A percentile compares a stretch with the other conserved stretches of the same genome.
phyloP scores from a whole-genome alignment of 306 rosid genomes.

The Cicer chorassanicum region DNA sequence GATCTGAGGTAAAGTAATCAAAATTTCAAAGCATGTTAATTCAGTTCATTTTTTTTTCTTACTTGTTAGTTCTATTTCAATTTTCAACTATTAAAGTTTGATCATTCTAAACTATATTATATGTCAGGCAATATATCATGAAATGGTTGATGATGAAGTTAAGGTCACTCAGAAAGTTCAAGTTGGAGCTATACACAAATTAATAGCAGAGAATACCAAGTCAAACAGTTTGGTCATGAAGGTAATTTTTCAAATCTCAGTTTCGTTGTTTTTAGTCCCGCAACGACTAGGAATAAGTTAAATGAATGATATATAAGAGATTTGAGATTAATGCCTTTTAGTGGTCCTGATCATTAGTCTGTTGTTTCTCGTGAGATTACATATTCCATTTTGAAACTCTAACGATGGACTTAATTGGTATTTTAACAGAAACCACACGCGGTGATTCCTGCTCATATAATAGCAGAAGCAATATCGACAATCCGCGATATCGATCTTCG shows the following conservation, averaged over 20 bases:
- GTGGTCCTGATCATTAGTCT: too few species aligned
- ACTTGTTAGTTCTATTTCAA: constrained; percentile 1
- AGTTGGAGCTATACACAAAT: constrained; percentile 48
- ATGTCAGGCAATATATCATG: constrained; percentile 47
- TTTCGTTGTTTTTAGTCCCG: not conserved
- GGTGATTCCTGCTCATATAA: constrained; percentile 69
- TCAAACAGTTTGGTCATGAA: constrained; percentile 81
- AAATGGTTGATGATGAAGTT: constrained; percentile 52
- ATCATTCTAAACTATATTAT: constrained; percentile 25
- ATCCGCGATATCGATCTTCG: constrained; percentile 70
- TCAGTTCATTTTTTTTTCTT: constrained; percentile 24
- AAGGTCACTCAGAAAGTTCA: constrained; percentile 56
- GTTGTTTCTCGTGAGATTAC: too few species aligned
- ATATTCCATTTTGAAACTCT: constrained; percentile 20
- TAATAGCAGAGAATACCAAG: constrained; percentile 59
- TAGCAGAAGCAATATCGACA: constrained; percentile 78
- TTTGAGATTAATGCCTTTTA: too few species aligned
- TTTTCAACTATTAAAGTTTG: constrained; percentile 24
- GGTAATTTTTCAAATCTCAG: constrained; percentile 50
- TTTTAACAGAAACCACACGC: constrained; percentile 57
- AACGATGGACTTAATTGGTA: constrained; percentile 21
- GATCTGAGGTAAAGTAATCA: constrained; percentile 56
- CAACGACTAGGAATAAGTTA: too few species aligned
- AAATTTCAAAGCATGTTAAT: constrained; percentile 29
- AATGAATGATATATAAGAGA: too few species aligned